Percentiles rank a stretch among this genome's conserved stretches.
Conservation (phyloP, 768 basidiomycete species). For the Tulasnella sp. region DNA sequence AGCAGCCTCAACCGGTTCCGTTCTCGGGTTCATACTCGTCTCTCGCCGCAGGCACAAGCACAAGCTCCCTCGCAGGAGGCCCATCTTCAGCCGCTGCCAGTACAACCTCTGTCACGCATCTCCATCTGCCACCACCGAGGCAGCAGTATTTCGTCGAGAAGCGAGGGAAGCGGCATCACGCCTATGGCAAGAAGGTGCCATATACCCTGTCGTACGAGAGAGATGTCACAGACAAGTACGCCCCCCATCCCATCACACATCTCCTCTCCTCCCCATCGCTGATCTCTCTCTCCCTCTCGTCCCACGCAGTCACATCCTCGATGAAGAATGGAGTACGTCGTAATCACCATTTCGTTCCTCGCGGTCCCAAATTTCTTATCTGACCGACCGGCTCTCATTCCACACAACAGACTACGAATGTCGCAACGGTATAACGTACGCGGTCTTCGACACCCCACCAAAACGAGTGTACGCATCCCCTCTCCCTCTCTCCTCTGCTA, state of each 20-base stretch:
- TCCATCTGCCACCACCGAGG: neutral
- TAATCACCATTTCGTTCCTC: neutral
- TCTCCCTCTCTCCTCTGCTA: slow-evolving; percentile 1
- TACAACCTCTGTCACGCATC: neutral
- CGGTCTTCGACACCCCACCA: slow-evolving; percentile 54
- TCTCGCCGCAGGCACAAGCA: neutral
- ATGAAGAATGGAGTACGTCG: slow-evolving; percentile 14
- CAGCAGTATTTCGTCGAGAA: slow-evolving; percentile 10
- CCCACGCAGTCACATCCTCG: slow-evolving; percentile 12
- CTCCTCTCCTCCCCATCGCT: neutral
- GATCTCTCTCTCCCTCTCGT: neutral
- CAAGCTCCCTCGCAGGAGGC: neutral
- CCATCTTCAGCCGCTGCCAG: neutral
- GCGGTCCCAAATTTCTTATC: neutral
- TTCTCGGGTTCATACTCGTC: neutral
- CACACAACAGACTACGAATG: neutral
- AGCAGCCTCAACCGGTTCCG: neutral
- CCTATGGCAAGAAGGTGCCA: slow-evolving; percentile 12
- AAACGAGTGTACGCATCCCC: slow-evolving; percentile 47
- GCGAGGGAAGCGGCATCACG: slow-evolving; percentile 17
- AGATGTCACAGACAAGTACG: slow-evolving; percentile 15
- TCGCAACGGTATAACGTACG: slow-evolving; percentile 52
- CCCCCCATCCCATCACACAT: neutral
- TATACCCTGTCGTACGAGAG: slow-evolving; percentile 18
- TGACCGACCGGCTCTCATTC: neutral